These are phyloP conservation scores for Penicillium arizonense DNA, from an alignment of 495 filamentous ascomycete genomes.

Conservation along the genomic window DNA sequence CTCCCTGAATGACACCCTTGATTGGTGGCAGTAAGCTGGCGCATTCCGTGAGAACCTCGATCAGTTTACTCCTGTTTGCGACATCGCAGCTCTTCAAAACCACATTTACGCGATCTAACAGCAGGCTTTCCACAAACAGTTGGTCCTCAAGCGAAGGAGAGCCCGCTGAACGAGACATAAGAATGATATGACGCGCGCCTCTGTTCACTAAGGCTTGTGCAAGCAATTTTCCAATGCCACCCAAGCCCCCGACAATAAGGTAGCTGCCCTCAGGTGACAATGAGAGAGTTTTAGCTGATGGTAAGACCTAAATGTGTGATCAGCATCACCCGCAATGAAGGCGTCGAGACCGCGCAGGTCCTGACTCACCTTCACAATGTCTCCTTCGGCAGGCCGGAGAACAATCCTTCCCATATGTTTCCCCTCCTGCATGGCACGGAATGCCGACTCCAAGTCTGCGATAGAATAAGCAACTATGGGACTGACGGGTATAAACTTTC, in stretches of 20 bases:
- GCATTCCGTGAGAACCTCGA: conserved; percentile 7
- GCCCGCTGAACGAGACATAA: conserved; percentile 43
- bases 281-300: conserved; percentile 8
- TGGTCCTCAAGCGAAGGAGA: conserved; percentile 24
- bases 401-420: conserved; percentile 33
- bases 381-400: conserved; percentile 47
- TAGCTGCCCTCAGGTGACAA: conserved; percentile 33
- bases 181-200: conserved; percentile 56
- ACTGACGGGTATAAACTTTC: conserved; percentile 23
- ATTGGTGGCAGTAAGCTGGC: conserved; percentile 20
- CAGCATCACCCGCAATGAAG: neutral
- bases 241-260: conserved; percentile 48
- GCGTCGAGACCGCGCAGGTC: neutral
- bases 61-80: conserved; percentile 10
- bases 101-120: neutral
- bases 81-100: conserved; percentile 29
- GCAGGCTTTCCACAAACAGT: too few species aligned
- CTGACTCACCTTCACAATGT: conserved; percentile 51
- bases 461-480: conserved; percentile 38
- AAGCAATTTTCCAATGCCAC: conserved; percentile 60
- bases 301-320: conserved; percentile 15
- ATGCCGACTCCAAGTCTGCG: conserved; percentile 47
- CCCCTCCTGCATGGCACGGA: conserved; percentile 47
- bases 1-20: conserved; percentile 35
- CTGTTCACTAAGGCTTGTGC: conserved; percentile 56